Conservation (phyloP, 2,329 filamentous ascomycete genomes). For the Aspergillus amoenus region DNA sequence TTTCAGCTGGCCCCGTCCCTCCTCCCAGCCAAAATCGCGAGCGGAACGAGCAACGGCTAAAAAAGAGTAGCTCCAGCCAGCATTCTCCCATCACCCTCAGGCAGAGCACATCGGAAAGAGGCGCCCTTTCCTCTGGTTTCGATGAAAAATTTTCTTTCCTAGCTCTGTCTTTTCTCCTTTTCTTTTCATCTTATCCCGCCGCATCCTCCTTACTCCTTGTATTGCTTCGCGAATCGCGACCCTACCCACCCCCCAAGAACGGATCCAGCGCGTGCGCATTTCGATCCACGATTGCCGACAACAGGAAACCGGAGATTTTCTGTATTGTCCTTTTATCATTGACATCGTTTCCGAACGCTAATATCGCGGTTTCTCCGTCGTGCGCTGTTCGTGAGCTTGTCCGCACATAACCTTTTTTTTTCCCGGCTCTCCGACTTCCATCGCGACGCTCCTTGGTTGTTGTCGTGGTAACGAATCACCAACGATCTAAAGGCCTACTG, state of each 20-base stretch:
- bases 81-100: constrained; percentile 7
- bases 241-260: constrained; percentile 8
- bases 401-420: not conserved
- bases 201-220: constrained; percentile 7
- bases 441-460: constrained; percentile 11
- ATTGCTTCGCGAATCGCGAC: constrained; percentile 20
- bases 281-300: not conserved
- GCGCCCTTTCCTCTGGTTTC: not conserved
- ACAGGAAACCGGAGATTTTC: constrained; percentile 1
- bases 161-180: constrained; percentile 13
- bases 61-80: constrained; percentile 15
- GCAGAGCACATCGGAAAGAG: constrained; percentile 17
- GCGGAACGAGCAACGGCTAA: constrained; percentile 11
- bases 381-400: constrained; percentile 5
- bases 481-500: not conserved
- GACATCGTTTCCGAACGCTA: not conserved
- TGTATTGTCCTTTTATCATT: not conserved
- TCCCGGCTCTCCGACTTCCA: not conserved
- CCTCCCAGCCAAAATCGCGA: constrained; percentile 18
- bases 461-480: constrained; percentile 11
- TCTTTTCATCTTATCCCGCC: not conserved
- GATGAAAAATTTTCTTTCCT: constrained; percentile 2
- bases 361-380: not conserved
- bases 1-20: constrained; percentile 13
- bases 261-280: constrained; percentile 14